These are phyloP conservation scores for Sisymbrium irio DNA, from an alignment of 345 rosid species.

Conservation along the genomic window DNA sequence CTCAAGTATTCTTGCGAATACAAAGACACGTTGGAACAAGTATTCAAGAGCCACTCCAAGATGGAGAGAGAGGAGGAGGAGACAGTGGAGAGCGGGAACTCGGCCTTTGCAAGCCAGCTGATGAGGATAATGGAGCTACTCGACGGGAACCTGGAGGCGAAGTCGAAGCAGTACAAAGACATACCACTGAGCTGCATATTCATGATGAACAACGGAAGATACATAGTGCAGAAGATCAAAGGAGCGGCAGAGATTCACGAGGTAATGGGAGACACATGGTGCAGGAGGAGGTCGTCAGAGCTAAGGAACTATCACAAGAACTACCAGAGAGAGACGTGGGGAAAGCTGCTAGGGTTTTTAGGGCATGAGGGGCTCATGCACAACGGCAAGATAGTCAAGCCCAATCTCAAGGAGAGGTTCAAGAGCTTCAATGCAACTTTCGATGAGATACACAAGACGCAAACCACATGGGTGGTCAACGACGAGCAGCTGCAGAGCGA, in stretches of 20 bases:
- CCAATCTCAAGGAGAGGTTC: conserved; percentile 80
- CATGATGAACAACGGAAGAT: conserved; percentile 98
- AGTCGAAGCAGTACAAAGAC: conserved; percentile 73
- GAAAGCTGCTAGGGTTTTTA: conserved; percentile 63
- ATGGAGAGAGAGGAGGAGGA: conserved; percentile 60
- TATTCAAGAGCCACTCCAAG: conserved; percentile 69
- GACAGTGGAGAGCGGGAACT: conserved; percentile 7
- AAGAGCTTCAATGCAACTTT: conserved; percentile 80
- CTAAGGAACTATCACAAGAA: conserved; percentile 73
- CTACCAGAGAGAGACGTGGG: conserved; percentile 88
- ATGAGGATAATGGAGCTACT: conserved; percentile 66
- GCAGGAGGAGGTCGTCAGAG: conserved; percentile 66
- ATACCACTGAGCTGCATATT: conserved; percentile 63
- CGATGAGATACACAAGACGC: conserved; percentile 89
- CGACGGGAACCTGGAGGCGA: conserved; percentile 57
- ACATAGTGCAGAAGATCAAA: conserved; percentile 78
- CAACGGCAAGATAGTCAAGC: conserved; percentile 75
- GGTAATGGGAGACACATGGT: conserved; percentile 69
- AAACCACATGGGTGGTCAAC: conserved; percentile 77
- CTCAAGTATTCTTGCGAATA: conserved; percentile 72
- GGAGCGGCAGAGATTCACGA: conserved; percentile 59
- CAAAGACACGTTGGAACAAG: conserved; percentile 72
- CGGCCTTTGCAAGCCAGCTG: conserved; percentile 50
- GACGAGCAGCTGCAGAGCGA: conserved; percentile 94
- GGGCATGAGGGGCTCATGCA: conserved; percentile 62